phyloP scores from a whole-genome alignment of 2,329 filamentous ascomycete genomes.

The Pseudogymnoascus sp. region DNA sequence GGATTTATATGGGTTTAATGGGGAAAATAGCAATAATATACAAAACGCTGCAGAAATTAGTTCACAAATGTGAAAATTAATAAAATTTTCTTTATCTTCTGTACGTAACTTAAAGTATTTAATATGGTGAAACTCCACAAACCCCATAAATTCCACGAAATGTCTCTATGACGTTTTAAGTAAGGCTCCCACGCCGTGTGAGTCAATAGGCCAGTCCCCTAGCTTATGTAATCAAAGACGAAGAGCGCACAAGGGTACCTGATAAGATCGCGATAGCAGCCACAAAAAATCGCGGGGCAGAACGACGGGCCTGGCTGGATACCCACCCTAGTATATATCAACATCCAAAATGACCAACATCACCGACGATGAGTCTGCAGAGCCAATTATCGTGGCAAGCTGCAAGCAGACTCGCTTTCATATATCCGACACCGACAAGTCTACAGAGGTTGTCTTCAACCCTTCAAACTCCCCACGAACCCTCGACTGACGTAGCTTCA shows the following conservation, averaged over 20 bases:
- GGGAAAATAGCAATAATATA: background rate
- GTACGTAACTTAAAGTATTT: background rate
- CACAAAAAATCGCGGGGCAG: background rate
- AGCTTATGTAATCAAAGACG: background rate
- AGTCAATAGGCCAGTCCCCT: background rate
- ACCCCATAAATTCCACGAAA: background rate
- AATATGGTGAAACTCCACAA: background rate
- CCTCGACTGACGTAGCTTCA: slow-evolving; percentile 42
- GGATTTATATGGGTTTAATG: background rate
- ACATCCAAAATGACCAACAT: slow-evolving; percentile 1
- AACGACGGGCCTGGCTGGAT: slow-evolving; percentile 4
- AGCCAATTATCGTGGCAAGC: slow-evolving; percentile 21
- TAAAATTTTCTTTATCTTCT: background rate
- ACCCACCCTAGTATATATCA: background rate
- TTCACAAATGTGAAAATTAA: background rate
- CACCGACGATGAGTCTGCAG: background rate
- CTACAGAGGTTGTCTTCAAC: background rate
- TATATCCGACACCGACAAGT: slow-evolving; percentile 23
- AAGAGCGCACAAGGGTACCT: background rate
- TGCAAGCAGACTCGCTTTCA: slow-evolving; percentile 28
- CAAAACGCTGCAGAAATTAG: background rate
- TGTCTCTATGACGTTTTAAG: background rate
- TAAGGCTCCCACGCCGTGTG: background rate
- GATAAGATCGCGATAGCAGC: slow-evolving; percentile 6
- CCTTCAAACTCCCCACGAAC: background rate